phyloP scores from a whole-genome alignment of 192 early-diverging fungal genomes.

The Backusella sp. region DNA sequence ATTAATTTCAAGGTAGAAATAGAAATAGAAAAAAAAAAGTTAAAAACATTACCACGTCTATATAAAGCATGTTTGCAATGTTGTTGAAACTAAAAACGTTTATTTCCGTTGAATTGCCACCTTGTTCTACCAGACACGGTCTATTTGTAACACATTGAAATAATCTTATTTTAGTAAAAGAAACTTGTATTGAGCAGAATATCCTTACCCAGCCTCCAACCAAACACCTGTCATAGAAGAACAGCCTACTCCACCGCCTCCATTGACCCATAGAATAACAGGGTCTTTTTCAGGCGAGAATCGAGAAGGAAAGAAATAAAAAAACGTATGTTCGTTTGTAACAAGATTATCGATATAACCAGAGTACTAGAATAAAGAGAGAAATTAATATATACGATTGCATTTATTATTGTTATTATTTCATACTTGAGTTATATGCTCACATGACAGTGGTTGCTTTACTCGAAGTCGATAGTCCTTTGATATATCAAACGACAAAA shows the following conservation, averaged over 20 bases:
- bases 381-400: neutral
- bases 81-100: constrained; percentile 11
- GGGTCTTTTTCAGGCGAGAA: constrained; percentile 72
- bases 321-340: constrained; percentile 75
- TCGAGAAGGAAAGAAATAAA: constrained; percentile 93
- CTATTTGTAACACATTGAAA: neutral
- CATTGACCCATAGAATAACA: constrained; percentile 56
- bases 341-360: constrained; percentile 10
- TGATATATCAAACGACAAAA: neutral
- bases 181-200: neutral
- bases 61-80: constrained; percentile 7
- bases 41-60: neutral
- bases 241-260: constrained; percentile 66
- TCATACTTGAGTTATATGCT: neutral
- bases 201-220: constrained; percentile 62
- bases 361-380: neutral
- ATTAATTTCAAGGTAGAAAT: neutral
- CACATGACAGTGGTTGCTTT: neutral
- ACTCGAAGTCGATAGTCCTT: constrained; percentile 1
- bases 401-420: neutral
- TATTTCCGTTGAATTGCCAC: constrained; percentile 4
- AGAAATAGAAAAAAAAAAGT: neutral
- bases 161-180: neutral
- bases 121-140: constrained; percentile 2
- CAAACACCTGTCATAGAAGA: constrained; percentile 72